Conservation (phyloP, 108 stramenopile species). For the Aureococcus anophagefferens region DNA sequence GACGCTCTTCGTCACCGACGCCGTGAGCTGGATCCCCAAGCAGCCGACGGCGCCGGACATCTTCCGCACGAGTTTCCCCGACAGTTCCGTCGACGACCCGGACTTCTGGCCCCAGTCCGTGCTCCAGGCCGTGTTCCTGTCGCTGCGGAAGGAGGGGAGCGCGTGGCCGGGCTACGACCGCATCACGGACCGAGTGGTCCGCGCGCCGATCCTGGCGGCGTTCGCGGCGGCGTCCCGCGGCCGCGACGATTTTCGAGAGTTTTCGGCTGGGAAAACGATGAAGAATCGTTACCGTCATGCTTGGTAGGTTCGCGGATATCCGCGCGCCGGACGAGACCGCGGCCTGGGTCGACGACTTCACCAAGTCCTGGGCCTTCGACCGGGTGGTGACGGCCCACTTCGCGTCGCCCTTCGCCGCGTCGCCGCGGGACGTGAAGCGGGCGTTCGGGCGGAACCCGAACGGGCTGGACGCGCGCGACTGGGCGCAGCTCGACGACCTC, state of each 20-base stretch:
- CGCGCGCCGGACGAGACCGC: slow-evolving; percentile 38
- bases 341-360: slow-evolving; percentile 34
- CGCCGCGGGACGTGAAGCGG: slow-evolving; percentile 22
- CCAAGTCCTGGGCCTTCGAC: slow-evolving; percentile 39
- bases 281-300: too few relatives aligned
- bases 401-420: slow-evolving; percentile 47
- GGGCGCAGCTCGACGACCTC: slow-evolving; percentile 43
- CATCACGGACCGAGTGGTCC: slow-evolving; percentile 33
- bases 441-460: slow-evolving; percentile 35
- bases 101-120: slow-evolving; percentile 52
- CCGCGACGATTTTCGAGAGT: too few relatives aligned
- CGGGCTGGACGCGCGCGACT: slow-evolving; percentile 25
- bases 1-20: slow-evolving; percentile 45
- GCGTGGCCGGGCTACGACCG: slow-evolving; percentile 51
- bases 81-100: slow-evolving; percentile 18
- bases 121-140: slow-evolving; percentile 52
- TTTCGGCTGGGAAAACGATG: too few relatives aligned
- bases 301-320: slow-evolving; percentile 51
- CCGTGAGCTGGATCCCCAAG: slow-evolving; percentile 35
- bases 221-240: too few relatives aligned
- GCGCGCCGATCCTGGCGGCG: slow-evolving; percentile 52
- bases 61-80: slow-evolving; percentile 46
- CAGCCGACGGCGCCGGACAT: slow-evolving; percentile 41
- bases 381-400: slow-evolving; percentile 53
- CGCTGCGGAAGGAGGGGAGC: slow-evolving; percentile 12